Base-by-base conservation (phyloP, 1,139 yeast species). In the Lizanozyma gosingica region DNA sequence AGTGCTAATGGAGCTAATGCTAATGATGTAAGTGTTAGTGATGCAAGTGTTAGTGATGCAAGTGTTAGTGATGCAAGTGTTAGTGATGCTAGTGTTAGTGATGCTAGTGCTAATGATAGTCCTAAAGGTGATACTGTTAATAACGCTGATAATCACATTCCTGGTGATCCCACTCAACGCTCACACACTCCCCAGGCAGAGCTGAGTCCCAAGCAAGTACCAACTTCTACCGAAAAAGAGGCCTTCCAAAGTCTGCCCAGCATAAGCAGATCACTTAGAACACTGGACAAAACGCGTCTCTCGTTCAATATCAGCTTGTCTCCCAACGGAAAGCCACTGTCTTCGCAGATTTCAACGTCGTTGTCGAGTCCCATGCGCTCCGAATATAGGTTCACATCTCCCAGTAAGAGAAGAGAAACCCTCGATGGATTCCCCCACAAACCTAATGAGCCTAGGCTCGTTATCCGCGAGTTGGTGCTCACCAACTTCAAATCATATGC, bases 401-500 rank as follows among this genome's bases (percentile, higher is more conserved):
- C 67, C 1, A 45, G 58, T 9, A 59, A 56, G 43, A 45, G 60
- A 36, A 48, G 59, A 27, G 63, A 58, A 35, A 18, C 39, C 3
- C 9, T 22, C 9, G 29, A 22, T 11, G 9, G 9, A 11, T 22
- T 22, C 29, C 29, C 29, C 6, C 29, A 11, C 9, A 44, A 37
- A 16, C 43, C 48, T 14, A 54, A 56, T 37, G 69, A 59, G 43
- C 80, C 80, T 8, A 66, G 98, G 38, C 61, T 92, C 32, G 94
- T 86, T 4, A 90, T 92, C 37, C 67, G 80, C 36, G 76, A 78
- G 50, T 62, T 92, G 32, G 83, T 82, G 0, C 68, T 94, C 38
- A 81, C 82, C 3, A 84, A 94, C 56, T 94, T 92, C 73, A 94
- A 94, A 55, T 88, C 97, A 0, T 94, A 94, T 57, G 97, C 97